Percentiles rank a stretch among this genome's conserved stretches.
These are phyloP conservation scores for Butyriboletus loyo DNA, from an alignment of 768 basidiomycete genomes.

Conservation along the genomic window DNA sequence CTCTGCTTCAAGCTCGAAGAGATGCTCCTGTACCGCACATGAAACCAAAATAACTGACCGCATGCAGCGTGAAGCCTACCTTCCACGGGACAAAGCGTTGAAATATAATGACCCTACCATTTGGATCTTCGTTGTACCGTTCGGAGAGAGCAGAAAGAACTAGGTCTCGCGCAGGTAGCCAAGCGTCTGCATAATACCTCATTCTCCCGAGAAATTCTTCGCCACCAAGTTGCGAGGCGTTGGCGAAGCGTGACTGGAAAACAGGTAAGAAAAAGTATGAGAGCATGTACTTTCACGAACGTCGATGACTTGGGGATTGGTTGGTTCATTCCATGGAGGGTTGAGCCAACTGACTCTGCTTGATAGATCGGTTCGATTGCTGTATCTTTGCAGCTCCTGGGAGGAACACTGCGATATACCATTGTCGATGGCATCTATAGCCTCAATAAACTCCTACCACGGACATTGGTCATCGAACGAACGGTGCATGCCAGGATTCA, in stretches of 20 bases:
- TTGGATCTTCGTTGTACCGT: conserved; percentile 59
- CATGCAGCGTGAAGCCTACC: conserved; percentile 37
- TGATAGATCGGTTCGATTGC: conserved; percentile 77
- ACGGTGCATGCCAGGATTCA: conserved; percentile 24
- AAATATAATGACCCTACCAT: conserved; percentile 77
- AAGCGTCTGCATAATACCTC: conserved; percentile 81
- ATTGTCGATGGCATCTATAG: conserved; percentile 93
- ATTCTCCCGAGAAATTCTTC: conserved; percentile 79
- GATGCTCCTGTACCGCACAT: conserved; percentile 63
- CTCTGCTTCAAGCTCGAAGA: conserved; percentile 81
- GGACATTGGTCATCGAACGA: conserved; percentile 3
- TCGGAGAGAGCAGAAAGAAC: conserved; percentile 59
- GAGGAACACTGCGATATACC: conserved; percentile 80
- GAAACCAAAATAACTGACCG: not conserved
- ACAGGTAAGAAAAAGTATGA: conserved; percentile 8
- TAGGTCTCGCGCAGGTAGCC: conserved; percentile 88
- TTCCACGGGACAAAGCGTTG: conserved; percentile 86
- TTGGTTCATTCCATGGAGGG: conserved; percentile 86
- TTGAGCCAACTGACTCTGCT: conserved; percentile 83
- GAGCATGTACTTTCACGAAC: conserved; percentile 42
- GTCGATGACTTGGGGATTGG: conserved; percentile 65
- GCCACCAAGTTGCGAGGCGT: conserved; percentile 81
- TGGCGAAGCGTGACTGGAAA: conserved; percentile 62
- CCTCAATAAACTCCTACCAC: conserved; percentile 85
- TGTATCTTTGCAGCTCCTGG: conserved; percentile 67